Base-by-base conservation (phyloP, 2,329 filamentous ascomycete genomes). In the Akanthomyces uredinophilus region DNA sequence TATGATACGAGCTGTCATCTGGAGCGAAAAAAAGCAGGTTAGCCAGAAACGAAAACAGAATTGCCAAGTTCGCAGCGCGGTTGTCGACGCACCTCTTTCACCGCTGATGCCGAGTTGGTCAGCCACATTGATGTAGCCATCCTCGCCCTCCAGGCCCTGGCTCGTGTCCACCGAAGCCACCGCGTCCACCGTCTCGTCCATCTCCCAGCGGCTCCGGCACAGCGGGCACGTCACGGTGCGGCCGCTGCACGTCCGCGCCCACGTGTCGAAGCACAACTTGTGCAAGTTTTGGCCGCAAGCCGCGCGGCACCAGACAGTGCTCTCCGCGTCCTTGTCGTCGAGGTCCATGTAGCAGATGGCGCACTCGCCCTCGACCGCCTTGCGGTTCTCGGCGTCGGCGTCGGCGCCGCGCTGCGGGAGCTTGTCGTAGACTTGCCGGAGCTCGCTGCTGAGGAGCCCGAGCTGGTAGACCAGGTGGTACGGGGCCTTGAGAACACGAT, bases 71-170 rank as follows among this genome's bases (percentile, higher is more conserved):
- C 10, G 11, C 11, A 8, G 41, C n/a, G 14, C 13, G 5, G 24
- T 2, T 18, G n/a, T 22, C 24, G 27, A 68, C 74, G 39, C 72
- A 83, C 82, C 83, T 75, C 85, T 74, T n/a, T 70, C 63, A 0
- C 71, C 71, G 64, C 79, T 83, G 64, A 88, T 77, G 2, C 85
- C 86, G n/a, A 88, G 73, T 69, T 87, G 81, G 22, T 78, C 72
- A 1, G 83, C 85, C 3, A 88, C 80, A 68, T 88, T 88, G 52
- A 87, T 74, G 66, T 88, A 88, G 0, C 86, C 86, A 41, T 87
- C 84, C 1, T 68, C 68, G 27, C 75, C 77, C 0, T 74, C 64
- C 5, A 68, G 68, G 3, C 79, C 75, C 0, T 71, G 10, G 10
- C 13, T 73, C 64, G 76, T 79, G 53, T 74, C 74, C 27, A 83